Percentiles rank a stretch among this genome's conserved stretches.
Evolutionary conservation across 2,329 filamentous ascomycete genomes (phyloP).

Genomic region (Xylariales sp.): DNA sequence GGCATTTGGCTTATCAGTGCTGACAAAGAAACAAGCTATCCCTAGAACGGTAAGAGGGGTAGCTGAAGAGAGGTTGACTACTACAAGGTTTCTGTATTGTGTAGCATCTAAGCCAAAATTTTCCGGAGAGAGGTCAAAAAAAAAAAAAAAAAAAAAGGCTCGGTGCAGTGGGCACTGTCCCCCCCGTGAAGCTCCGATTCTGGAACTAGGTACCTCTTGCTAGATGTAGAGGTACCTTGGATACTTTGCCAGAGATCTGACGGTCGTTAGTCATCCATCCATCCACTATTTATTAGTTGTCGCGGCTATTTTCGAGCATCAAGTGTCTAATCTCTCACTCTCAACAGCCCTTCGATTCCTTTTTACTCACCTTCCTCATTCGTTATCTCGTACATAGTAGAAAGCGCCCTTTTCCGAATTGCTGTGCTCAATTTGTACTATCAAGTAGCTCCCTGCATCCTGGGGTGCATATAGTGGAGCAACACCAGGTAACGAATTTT

Average conservation of each 20-base stretch:
- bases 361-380: constrained; percentile 14
- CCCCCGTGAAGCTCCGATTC: constrained; percentile 27
- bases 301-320: constrained; percentile 23
- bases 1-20: constrained; percentile 19
- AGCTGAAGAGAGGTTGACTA: background rate
- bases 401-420: constrained; percentile 16
- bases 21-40: constrained; percentile 26
- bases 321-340: constrained; percentile 11
- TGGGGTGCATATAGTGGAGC: constrained; percentile 41
- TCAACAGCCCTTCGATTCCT: constrained; percentile 9
- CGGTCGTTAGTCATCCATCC: constrained; percentile 40
- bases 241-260: constrained; percentile 33
- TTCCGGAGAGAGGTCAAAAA: constrained; percentile 16
- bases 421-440: constrained; percentile 9
- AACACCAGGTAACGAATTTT: constrained; percentile 31
- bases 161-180: background rate
- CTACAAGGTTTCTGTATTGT: too few relatives aligned
- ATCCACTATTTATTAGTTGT: constrained; percentile 35
- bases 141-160: background rate
- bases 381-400: constrained; percentile 11
- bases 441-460: constrained; percentile 36
- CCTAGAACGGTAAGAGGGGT: constrained; percentile 35
- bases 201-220: constrained; percentile 27
- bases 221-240: background rate
- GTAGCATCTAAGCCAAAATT: constrained; percentile 10